These are phyloP conservation scores for Globisporangium emineosum DNA, from an alignment of 352 stramenopile genomes.

Conservation along the genomic window DNA sequence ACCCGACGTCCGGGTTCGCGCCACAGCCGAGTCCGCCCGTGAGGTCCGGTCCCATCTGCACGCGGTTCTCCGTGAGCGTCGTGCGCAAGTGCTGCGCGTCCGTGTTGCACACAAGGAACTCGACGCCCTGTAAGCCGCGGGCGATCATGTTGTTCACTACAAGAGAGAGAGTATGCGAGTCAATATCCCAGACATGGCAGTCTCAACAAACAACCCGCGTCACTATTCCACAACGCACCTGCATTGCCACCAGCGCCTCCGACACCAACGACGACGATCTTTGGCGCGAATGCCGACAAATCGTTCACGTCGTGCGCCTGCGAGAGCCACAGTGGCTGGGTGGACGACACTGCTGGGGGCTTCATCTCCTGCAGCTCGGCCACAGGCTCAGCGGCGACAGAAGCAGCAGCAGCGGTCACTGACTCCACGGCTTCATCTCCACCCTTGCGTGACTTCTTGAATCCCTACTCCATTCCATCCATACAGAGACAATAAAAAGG, in stretches of 20 bases:
- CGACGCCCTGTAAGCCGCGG: slow-evolving; percentile 73
- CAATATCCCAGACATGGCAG: background rate
- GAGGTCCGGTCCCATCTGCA: slow-evolving; percentile 87
- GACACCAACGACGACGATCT: slow-evolving; percentile 86
- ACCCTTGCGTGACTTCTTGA: slow-evolving; percentile 53
- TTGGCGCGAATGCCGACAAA: slow-evolving; percentile 73
- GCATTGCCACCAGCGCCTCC: slow-evolving; percentile 88
- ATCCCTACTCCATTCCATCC: slow-evolving; percentile 26
- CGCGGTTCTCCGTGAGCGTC: slow-evolving; percentile 87
- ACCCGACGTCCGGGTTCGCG: slow-evolving; percentile 81
- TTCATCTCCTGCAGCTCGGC: slow-evolving; percentile 38
- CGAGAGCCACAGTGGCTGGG: slow-evolving; percentile 74
- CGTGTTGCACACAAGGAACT: slow-evolving; percentile 91
- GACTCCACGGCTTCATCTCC: slow-evolving; percentile 17
- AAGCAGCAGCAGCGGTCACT: slow-evolving; percentile 5
- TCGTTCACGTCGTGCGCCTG: slow-evolving; percentile 61
- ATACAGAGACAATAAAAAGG: background rate
- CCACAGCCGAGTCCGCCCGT: slow-evolving; percentile 80
- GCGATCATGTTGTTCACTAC: slow-evolving; percentile 90
- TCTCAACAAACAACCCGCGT: background rate
- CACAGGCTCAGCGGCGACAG: slow-evolving; percentile 1
- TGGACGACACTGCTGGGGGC: slow-evolving; percentile 41
- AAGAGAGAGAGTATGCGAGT: background rate
- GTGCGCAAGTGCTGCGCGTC: slow-evolving; percentile 89
- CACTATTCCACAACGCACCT: slow-evolving; percentile 24